Evolutionary conservation across 768 basidiomycete species (phyloP), one percentile per base, ranked within the genome.

Genomic region (Lactarius deliciosus): DNA sequence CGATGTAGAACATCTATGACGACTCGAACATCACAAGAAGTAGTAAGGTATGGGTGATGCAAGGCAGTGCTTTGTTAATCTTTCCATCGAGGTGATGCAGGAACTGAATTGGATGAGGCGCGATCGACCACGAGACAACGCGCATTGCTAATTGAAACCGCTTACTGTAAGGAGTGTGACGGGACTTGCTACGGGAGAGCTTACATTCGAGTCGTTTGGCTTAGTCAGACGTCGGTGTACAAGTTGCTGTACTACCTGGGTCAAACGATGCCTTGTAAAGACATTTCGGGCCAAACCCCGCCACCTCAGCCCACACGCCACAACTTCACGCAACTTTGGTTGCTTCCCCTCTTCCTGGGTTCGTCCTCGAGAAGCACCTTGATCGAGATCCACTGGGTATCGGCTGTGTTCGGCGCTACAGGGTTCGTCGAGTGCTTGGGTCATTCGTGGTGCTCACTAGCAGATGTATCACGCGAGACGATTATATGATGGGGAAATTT

Each of bases 361-460:
- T 53, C 22, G 22, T 20, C 4, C 15, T 30, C 11, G 10, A 68
- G 43, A 11, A 34, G 34, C 34, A 34, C 34, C 8, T 11, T 38
- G 36, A 38, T 38, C 36, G 36, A 38, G 36, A 38, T 38, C 36
- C 36, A 38, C 36, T 38, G 9, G 36, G 36, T 7, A 89, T 13
- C 82, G 80, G 16, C 83, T 88, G 82, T 83, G 87, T 71, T 84
- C 81, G 4, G 80, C 66, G 1, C 86, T 85, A 0, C 81, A 6
- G 75, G 70, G 28, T 75, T 68, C 57, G 73, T 8, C 72, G 60
- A 66, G 86, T 85, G 57, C 75, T 79, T 2, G 74, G 73, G 50
- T 22, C 18, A 4, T 61, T 54, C 61, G 7, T 61, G 61, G 38
- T 67, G 28, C 16, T 28, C 53, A 10, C 18, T 25, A n/a, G 32